These are phyloP conservation scores for Chlorella vulgaris DNA, from an alignment of 139 green algal species.

Conservation along the genomic window DNA sequence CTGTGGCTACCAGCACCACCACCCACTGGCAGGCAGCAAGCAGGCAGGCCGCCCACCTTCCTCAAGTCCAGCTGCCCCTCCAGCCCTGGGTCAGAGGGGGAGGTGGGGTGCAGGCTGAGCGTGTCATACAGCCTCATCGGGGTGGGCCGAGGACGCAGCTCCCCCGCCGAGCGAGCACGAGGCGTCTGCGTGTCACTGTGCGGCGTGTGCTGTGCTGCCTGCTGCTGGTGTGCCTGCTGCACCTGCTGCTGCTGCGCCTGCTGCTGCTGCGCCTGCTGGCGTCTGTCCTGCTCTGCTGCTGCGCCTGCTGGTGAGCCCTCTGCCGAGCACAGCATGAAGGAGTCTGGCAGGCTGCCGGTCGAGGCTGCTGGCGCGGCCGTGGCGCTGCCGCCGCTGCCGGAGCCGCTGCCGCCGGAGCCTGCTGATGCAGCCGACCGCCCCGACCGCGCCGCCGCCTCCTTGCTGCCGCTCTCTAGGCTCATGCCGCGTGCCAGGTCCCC, in stretches of 20 bases:
- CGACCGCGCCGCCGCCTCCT: not conserved
- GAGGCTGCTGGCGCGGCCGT: not conserved
- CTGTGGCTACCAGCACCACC: not conserved
- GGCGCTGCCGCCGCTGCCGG: no score
- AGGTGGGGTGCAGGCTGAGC: slow-evolving; percentile 12
- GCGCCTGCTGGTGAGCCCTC: not conserved
- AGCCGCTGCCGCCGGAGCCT: no score
- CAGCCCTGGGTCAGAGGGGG: slow-evolving; percentile 12
- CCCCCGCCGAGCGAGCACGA: not conserved
- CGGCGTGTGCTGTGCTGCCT: not conserved
- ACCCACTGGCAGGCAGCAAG: not conserved
- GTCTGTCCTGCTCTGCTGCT: not conserved
- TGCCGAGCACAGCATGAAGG: not conserved
- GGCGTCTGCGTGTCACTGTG: not conserved
- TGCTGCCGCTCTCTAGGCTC: not conserved
- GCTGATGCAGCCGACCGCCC: not conserved
- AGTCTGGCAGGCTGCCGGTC: not conserved
- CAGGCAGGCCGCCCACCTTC: not conserved
- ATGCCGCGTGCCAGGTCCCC: not conserved
- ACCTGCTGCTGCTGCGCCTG: not conserved
- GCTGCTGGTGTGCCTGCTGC: not conserved
- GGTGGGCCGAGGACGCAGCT: not conserved
- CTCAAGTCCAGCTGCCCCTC: slow-evolving; percentile 11
- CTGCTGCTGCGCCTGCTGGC: not conserved
- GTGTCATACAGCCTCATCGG: not conserved